Percentiles rank a stretch among this genome's conserved stretches.
These are phyloP conservation scores for Mentha longifolia DNA, from an alignment of 257 asterid species.

Conservation along the genomic window DNA sequence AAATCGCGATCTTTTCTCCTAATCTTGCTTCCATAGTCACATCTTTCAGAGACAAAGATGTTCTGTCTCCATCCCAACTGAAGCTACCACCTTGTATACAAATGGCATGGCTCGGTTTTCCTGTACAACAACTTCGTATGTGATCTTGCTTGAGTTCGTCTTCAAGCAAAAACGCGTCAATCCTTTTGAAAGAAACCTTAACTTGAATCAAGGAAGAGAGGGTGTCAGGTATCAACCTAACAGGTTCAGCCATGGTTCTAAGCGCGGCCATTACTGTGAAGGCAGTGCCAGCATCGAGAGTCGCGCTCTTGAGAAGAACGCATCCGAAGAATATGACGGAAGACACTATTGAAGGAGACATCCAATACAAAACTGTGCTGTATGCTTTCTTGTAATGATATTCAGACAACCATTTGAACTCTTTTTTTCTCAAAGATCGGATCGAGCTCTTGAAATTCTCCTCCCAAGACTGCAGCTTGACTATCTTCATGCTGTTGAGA, in stretches of 20 bases:
- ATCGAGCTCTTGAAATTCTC: conserved; percentile 63
- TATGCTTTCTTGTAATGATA: conserved; percentile 51
- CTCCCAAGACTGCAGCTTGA: conserved; percentile 85
- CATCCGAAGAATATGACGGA: conserved; percentile 66
- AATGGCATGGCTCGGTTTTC: conserved; percentile 30
- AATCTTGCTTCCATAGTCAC: conserved; percentile 41
- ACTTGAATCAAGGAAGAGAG: conserved; percentile 62
- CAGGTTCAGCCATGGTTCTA: conserved; percentile 70
- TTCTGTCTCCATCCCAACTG: conserved; percentile 58
- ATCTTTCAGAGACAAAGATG: conserved; percentile 38
- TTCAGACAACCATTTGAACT: conserved; percentile 67
- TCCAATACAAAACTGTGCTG: conserved; percentile 58
- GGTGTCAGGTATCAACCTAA: conserved; percentile 63
- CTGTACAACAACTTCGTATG: not conserved
- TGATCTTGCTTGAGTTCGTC: conserved; percentile 59
- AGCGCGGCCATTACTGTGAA: conserved; percentile 73
- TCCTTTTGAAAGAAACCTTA: conserved; percentile 70
- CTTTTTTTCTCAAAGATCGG: conserved; percentile 50
- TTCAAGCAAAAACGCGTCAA: conserved; percentile 60
- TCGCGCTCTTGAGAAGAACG: conserved; percentile 54
- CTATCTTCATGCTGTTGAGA: conserved; percentile 73
- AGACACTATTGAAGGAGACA: conserved; percentile 69
- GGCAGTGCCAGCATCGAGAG: conserved; percentile 63
- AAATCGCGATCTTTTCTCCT: conserved; percentile 70
- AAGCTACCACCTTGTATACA: conserved; percentile 53